Evolutionary conservation across 495 filamentous ascomycete species (phyloP), one percentile per base, ranked within the genome.

Genomic region (Aspergillus funiculosus): DNA sequence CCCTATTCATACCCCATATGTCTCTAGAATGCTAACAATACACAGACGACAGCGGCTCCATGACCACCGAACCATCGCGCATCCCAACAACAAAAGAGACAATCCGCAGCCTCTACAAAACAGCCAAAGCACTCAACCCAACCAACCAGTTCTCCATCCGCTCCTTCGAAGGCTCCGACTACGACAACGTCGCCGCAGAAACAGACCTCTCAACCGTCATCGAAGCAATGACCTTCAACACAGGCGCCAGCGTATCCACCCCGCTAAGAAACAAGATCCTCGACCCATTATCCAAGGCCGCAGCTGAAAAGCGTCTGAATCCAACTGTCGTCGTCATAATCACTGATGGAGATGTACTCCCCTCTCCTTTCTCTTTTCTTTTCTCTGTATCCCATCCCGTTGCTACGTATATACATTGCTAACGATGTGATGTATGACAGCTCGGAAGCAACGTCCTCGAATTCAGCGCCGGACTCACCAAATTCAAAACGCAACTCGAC

Each of bases 41-140:
- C 7, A 6, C 9, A 38, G 35, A 38, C 35, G 35, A 38, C 35
- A 38, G 35, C 35, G 35, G 35, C 19, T 38, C 35, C 35, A 38
- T 38, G 35, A 20, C 17, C 35, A 22, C 17, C 35, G 35, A 38
- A 38, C 9, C 10, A 19, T 3, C 11, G 18, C 35, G 35, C 35
- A 38, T 38, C 35, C 13, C 35, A 6, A 21, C 35, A 0, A 38
- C 35, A 17, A 22, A 38, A 22, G 17, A 38, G 3, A 38, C 35
- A 3, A 38, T 38, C 35, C 17, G 9, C 3, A 20, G 35, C 4
- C 35, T 38, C 1, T 38, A 38, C 35, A 38, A 38, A 20, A 38
- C 35, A 11, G 35, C 35, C 35, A 38, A 38, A 22, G 35, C 35
- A 6, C 35, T 38, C 17, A 38, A 38, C 35, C 35, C 35, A 3